Conservation (phyloP, 768 basidiomycete genomes). For the Calocera viscosa region DNA sequence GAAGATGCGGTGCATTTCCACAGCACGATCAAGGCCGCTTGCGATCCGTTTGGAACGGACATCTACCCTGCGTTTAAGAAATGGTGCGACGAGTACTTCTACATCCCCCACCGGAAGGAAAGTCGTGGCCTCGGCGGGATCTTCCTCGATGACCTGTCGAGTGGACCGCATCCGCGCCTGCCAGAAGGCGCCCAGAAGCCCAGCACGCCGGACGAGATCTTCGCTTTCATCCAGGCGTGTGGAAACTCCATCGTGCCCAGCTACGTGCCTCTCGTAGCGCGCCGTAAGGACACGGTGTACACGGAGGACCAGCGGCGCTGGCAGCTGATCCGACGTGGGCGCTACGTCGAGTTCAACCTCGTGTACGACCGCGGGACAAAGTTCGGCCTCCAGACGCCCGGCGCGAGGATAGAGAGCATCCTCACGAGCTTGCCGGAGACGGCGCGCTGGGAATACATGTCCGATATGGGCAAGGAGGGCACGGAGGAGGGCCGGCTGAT, state of each 20-base stretch:
- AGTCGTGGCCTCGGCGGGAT: constrained; percentile 83
- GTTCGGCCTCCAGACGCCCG: constrained; percentile 73
- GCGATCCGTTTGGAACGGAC: constrained; percentile 51
- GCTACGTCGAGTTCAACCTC: constrained; percentile 92
- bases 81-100: constrained; percentile 98
- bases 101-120: constrained; percentile 76
- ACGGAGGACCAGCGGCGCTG: constrained; percentile 63
- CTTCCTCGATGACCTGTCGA: constrained; percentile 89
- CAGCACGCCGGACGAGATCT: constrained; percentile 52
- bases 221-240: constrained; percentile 55
- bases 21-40: constrained; percentile 55
- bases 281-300: constrained; percentile 34
- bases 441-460: constrained; percentile 83
- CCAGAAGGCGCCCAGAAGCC: constrained; percentile 31
- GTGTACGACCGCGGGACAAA: constrained; percentile 80
- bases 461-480: constrained; percentile 52
- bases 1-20: constrained; percentile 87
- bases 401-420: constrained; percentile 79
- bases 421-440: constrained; percentile 81
- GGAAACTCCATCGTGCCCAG: constrained; percentile 78
- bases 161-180: constrained; percentile 52
- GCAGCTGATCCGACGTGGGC: constrained; percentile 82
- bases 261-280: constrained; percentile 73
- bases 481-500: constrained; percentile 57
- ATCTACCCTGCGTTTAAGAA: constrained; percentile 74